A percentile compares a stretch with the other conserved stretches of the same genome.
These are phyloP conservation scores for Trichopus zeylanicus DNA, from an alignment of 116 monocot species.

Conservation along the genomic window DNA sequence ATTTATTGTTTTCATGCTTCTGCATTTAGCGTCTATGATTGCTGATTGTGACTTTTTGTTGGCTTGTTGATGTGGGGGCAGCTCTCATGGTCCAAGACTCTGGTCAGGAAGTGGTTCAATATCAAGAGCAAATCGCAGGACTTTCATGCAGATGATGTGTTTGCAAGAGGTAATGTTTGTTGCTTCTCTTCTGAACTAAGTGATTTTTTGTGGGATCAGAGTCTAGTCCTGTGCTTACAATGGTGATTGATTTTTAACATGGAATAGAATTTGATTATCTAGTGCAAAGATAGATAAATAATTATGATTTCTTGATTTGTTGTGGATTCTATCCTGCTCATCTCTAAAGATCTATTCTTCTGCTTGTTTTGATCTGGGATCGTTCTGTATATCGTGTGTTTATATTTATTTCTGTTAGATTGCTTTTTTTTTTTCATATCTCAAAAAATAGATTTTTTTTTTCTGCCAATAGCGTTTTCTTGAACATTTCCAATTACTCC, in stretches of 20 bases:
- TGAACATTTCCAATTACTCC: neutral
- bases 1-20: constrained; percentile 1
- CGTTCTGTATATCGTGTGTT: too few species aligned
- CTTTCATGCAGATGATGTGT: constrained; percentile 25
- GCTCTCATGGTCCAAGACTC: constrained; percentile 50
- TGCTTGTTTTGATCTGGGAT: neutral
- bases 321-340: too few species aligned
- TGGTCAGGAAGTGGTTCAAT: constrained; percentile 58
- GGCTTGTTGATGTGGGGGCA: constrained; percentile 14
- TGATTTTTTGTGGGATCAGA: neutral
- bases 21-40: constrained; percentile 6
- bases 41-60: constrained; percentile 8
- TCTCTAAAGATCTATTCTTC: too few species aligned
- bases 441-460: too few species aligned
- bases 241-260: neutral
- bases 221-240: neutral
- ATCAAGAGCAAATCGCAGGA: constrained; percentile 41
- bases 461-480: too few species aligned
- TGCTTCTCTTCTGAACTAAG: neutral
- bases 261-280: neutral
- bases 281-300: neutral
- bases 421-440: neutral
- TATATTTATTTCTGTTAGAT: neutral
- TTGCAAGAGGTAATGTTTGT: constrained; percentile 8
- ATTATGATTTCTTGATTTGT: too few species aligned